phyloP scores from a whole-genome alignment of 2,329 filamentous ascomycete species.

The Emergomyces africanus region DNA sequence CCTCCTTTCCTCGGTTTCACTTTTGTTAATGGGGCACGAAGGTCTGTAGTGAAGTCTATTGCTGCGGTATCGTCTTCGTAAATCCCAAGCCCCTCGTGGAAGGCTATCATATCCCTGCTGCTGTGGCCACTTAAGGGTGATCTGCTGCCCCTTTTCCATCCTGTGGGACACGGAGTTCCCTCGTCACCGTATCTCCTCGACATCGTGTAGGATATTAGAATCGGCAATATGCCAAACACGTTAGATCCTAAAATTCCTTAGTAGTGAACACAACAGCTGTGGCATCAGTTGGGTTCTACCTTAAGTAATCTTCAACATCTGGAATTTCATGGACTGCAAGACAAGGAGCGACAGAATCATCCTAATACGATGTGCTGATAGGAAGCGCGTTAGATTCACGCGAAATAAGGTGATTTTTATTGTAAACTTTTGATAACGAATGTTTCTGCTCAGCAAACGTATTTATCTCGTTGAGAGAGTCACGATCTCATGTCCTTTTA shows the following conservation, averaged over 20 bases:
- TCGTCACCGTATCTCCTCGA: conserved; percentile 16
- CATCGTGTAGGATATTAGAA: conserved; percentile 11
- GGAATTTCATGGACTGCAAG: neutral
- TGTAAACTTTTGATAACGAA: neutral
- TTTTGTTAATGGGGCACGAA: conserved; percentile 19
- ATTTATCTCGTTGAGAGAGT: neutral
- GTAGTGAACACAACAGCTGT: neutral
- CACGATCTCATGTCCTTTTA: neutral
- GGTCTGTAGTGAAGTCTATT: conserved; percentile 30
- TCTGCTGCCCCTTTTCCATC: conserved; percentile 11
- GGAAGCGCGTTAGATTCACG: neutral
- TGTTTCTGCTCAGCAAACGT: neutral
- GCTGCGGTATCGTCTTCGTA: conserved; percentile 24
- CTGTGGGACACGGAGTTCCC: conserved; percentile 23
- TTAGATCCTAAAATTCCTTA: neutral
- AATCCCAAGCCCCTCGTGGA: conserved; percentile 14
- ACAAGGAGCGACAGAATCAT: neutral
- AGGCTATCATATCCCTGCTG: conserved; percentile 13
- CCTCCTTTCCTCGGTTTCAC: conserved; percentile 20
- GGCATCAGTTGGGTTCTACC: neutral
- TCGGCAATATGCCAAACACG: neutral
- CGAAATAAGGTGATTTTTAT: neutral
- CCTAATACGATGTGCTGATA: neutral
- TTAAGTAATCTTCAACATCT: neutral
- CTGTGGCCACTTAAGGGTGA: conserved; percentile 10